Evolutionary conservation across 2,329 filamentous ascomycete species (phyloP), one percentile per base, ranked within the genome.

Genomic region (Hypoxylon sp.): DNA sequence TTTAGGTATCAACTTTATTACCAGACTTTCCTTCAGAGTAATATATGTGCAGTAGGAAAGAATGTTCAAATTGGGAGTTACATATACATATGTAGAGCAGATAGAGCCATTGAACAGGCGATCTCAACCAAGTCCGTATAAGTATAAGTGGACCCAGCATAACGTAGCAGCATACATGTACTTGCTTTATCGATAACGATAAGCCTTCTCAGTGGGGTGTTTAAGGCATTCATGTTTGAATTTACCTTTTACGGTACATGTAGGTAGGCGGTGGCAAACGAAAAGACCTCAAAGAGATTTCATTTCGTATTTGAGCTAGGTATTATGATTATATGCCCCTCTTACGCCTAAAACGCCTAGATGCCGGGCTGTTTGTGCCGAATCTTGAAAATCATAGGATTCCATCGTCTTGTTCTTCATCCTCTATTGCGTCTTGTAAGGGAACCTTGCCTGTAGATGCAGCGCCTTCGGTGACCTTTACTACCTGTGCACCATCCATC

Each of bases 401-500:
- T 5, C 59, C 70, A 52, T 75, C 74, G 19, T 72, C 50, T 26
- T 70, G 55, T 44, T 70, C 62, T 19, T 53, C 59, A 26, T 68
- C 65, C 31, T 68, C 65, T 26, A 64, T 63, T 33, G 48, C 58
- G 6, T 54, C 55, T 19, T 63, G 63, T 46, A 64, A 44, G 29
- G 66, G 55, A 39, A 46, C 60, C 9, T 59, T 37, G 3, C 64
- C 39, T 35, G 48, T 44, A 6, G 50, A 48, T 31, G 48, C 39
- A 14, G 55, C 14, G 9, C 10, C 63, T 44, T 70, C 52, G 5
- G 17, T 31, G 10, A 19, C 37, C 19, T 67, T 66, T 6, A 71
- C 67, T 13, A 52, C 54, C n/a, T 70, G 68, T 5, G 60, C 68
- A 22, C 73, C 73, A 26, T 62, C 70, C 75, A 77, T 77, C 47